Conservation (phyloP, 2,329 filamentous ascomycete species). For the Microcyclospora pomicola region DNA sequence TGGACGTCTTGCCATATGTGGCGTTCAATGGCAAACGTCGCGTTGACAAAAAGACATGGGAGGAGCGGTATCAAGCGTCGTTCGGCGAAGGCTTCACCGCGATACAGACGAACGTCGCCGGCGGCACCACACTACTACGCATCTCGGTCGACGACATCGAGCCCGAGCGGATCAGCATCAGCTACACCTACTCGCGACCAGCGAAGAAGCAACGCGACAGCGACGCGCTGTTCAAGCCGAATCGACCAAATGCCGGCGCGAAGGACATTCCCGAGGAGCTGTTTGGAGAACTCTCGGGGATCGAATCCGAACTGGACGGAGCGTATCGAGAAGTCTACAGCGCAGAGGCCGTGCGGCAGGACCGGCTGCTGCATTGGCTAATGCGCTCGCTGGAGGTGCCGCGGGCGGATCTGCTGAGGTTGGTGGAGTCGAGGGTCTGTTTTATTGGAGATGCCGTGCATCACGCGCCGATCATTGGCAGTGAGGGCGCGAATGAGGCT, state of each 20-base stretch:
- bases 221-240: slow-evolving; percentile 24
- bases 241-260: slow-evolving; percentile 20
- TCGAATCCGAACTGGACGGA: slow-evolving; percentile 14
- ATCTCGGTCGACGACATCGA: slow-evolving; percentile 21
- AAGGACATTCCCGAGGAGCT: slow-evolving; percentile 23
- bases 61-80: slow-evolving; percentile 3
- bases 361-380: slow-evolving; percentile 28
- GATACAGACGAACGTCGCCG: slow-evolving; percentile 13
- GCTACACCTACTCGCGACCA: slow-evolving; percentile 28
- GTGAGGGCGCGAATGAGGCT: slow-evolving; percentile 26
- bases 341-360: slow-evolving; percentile 16
- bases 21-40: slow-evolving; percentile 23
- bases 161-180: slow-evolving; percentile 19
- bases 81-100: slow-evolving; percentile 9
- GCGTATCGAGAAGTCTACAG: slow-evolving; percentile 24
- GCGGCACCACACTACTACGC: slow-evolving; percentile 16
- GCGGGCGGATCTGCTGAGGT: slow-evolving; percentile 10
- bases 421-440: slow-evolving; percentile 16
- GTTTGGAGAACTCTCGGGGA: slow-evolving; percentile 24
- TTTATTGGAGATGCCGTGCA: slow-evolving; percentile 30
- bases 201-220: slow-evolving; percentile 7
- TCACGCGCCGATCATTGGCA: slow-evolving; percentile 28
- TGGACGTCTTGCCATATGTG: slow-evolving; percentile 24
- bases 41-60: slow-evolving; percentile 8
- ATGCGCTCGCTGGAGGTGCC: slow-evolving; percentile 24